Percentiles rank a stretch among this genome's conserved stretches.
These are phyloP conservation scores for Conringia planisiliqua DNA, from an alignment of 345 rosid genomes.

Conservation along the genomic window DNA sequence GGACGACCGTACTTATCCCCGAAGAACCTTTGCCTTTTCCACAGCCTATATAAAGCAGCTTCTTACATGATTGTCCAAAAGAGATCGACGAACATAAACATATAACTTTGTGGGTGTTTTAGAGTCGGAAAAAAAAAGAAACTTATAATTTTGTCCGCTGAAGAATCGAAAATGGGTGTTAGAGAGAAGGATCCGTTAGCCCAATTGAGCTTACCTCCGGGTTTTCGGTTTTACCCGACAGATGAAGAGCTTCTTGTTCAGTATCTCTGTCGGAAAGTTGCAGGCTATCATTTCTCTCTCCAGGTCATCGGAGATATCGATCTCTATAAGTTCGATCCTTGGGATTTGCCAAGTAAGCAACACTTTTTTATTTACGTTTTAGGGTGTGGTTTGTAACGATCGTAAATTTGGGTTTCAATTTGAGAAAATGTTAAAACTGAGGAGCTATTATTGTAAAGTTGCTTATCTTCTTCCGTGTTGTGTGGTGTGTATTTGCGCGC, in stretches of 20 bases:
- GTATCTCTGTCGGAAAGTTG: constrained; percentile 77
- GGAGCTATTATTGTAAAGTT: background rate
- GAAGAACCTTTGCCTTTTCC: constrained; percentile 7
- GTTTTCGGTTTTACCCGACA: constrained; percentile 87
- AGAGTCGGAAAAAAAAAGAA: background rate
- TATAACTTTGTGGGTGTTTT: background rate
- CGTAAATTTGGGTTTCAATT: background rate
- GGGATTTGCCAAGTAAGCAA: constrained; percentile 85
- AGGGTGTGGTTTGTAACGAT: background rate
- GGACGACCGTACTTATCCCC: constrained; percentile 74
- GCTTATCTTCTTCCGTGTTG: background rate
- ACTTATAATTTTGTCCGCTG: background rate
- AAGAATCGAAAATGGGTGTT: constrained; percentile 50
- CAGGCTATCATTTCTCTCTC: constrained; percentile 63
- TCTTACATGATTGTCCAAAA: background rate
- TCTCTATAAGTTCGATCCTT: constrained; percentile 92
- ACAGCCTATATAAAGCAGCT: constrained; percentile 28
- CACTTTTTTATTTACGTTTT: background rate
- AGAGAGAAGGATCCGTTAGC: constrained; percentile 64
- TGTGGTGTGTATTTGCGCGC: background rate
- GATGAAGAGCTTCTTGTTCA: constrained; percentile 97
- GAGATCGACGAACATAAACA: constrained; percentile 8
- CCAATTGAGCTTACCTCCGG: constrained; percentile 89
- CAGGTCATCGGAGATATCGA: constrained; percentile 80
- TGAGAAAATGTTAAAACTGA: background rate